Conservation (phyloP, 2,329 filamentous ascomycete species). For the Spiromastix sp. region DNA sequence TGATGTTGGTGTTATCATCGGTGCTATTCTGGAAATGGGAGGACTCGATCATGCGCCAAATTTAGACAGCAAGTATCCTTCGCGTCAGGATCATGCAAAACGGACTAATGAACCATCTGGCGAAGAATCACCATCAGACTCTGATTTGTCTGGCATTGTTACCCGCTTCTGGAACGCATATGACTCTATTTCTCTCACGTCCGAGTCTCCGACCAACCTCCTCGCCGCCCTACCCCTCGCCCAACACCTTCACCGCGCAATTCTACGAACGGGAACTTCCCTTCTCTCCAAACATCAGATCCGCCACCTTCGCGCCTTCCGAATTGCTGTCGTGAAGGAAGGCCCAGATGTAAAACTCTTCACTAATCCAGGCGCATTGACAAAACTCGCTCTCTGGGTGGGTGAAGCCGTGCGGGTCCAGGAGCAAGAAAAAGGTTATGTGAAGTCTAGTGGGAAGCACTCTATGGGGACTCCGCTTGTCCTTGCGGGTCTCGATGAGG, state of each 20-base stretch:
- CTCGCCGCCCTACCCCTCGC: conserved; percentile 73
- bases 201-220: conserved; percentile 40
- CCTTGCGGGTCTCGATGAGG: conserved; percentile 80
- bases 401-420: conserved; percentile 85
- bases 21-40: conserved; percentile 86
- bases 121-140: conserved; percentile 13
- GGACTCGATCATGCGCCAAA: conserved; percentile 22
- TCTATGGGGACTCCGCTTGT: conserved; percentile 67
- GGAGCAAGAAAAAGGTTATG: conserved; percentile 68
- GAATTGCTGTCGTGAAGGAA: conserved; percentile 92
- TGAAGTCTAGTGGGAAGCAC: conserved; percentile 34
- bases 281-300: conserved; percentile 92
- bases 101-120: conserved; percentile 13
- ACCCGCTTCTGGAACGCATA: conserved; percentile 50
- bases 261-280: conserved; percentile 83
- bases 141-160: conserved; percentile 24
- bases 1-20: conserved; percentile 86
- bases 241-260: conserved; percentile 81
- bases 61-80: conserved; percentile 14
- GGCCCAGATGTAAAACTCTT: conserved; percentile 87
- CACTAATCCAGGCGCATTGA: conserved; percentile 82
- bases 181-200: conserved; percentile 42
- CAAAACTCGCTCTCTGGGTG: conserved; percentile 89
- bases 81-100: conserved; percentile 10
- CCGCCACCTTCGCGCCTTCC: conserved; percentile 81